Conservation (phyloP, 2,329 filamentous ascomycete genomes). For the Fusarium siculi region DNA sequence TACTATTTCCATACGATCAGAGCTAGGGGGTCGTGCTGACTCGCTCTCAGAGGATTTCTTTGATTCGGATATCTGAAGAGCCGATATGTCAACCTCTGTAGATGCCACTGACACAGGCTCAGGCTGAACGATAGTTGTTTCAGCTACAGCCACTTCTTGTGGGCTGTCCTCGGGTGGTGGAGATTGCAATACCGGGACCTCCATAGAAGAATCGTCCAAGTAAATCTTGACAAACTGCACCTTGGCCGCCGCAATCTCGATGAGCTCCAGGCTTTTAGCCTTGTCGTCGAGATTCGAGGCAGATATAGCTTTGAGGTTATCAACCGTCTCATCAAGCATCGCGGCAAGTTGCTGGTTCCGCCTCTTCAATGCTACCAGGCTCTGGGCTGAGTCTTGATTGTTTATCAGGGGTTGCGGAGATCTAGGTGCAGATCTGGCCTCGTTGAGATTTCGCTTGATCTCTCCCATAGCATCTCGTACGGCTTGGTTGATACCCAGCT, state of each 20-base stretch:
- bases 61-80: conserved; percentile 33
- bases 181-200: conserved; percentile 52
- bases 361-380: conserved; percentile 65
- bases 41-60: conserved; percentile 5
- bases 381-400: conserved; percentile 49
- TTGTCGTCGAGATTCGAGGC: conserved; percentile 61
- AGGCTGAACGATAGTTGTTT: conserved; percentile 19
- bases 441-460: conserved; percentile 79
- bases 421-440: conserved; percentile 58
- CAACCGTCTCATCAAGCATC: conserved; percentile 75
- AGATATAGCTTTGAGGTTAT: conserved; percentile 70
- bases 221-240: conserved; percentile 73
- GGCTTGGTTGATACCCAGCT: conserved; percentile 81
- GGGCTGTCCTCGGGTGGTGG: conserved; percentile 24
- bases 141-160: conserved; percentile 21
- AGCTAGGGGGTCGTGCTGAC: background rate
- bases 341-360: conserved; percentile 74
- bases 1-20: conserved; percentile 35
- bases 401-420: conserved; percentile 50
- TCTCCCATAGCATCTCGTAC: conserved; percentile 85
- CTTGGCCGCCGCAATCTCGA: conserved; percentile 70
- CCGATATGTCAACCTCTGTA: conserved; percentile 28
- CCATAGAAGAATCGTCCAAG: conserved; percentile 67
- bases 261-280: conserved; percentile 60
- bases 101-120: conserved; percentile 18